These are phyloP conservation scores for Phyllosticta citriasiana DNA, from an alignment of 2,329 filamentous ascomycete genomes.

Conservation along the genomic window DNA sequence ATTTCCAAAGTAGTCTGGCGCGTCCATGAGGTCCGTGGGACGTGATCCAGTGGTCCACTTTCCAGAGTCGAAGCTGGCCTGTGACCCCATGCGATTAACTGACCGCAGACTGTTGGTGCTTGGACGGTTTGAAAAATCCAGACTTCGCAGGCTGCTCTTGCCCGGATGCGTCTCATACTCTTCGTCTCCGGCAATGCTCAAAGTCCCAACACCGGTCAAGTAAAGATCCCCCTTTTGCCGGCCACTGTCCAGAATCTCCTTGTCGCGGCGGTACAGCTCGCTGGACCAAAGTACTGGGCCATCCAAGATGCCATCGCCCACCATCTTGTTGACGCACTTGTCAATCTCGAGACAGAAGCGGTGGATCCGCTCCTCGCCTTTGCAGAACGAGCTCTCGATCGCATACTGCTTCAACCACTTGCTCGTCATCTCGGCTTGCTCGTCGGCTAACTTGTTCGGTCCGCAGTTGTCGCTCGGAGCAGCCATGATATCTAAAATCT, in stretches of 20 bases:
- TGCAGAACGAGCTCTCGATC: constrained; percentile 79
- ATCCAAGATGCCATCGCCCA: constrained; percentile 74
- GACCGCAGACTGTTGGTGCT: constrained; percentile 49
- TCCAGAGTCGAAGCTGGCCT: constrained; percentile 60
- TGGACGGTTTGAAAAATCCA: constrained; percentile 40
- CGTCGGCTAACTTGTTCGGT: constrained; percentile 90
- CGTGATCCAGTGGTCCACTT: constrained; percentile 47
- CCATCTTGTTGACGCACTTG: constrained; percentile 72
- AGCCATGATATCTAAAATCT: constrained; percentile 79
- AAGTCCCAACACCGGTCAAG: constrained; percentile 35
- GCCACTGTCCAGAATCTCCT: constrained; percentile 46
- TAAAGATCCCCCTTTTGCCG: constrained; percentile 40
- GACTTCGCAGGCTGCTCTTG: constrained; percentile 28
- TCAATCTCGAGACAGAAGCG: constrained; percentile 86
- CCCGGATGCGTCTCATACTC: constrained; percentile 31
- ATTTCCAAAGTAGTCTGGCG: constrained; percentile 59
- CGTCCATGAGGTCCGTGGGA: constrained; percentile 56
- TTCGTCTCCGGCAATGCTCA: constrained; percentile 40
- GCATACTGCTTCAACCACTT: constrained; percentile 73
- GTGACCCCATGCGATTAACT: constrained; percentile 54
- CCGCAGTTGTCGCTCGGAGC: constrained; percentile 76
- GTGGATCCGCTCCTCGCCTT: constrained; percentile 89
- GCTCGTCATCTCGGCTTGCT: constrained; percentile 76
- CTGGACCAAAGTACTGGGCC: constrained; percentile 89
- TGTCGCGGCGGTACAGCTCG: constrained; percentile 74